Conservation (phyloP, 2,329 filamentous ascomycete genomes). For the Claviceps fusiformis region DNA sequence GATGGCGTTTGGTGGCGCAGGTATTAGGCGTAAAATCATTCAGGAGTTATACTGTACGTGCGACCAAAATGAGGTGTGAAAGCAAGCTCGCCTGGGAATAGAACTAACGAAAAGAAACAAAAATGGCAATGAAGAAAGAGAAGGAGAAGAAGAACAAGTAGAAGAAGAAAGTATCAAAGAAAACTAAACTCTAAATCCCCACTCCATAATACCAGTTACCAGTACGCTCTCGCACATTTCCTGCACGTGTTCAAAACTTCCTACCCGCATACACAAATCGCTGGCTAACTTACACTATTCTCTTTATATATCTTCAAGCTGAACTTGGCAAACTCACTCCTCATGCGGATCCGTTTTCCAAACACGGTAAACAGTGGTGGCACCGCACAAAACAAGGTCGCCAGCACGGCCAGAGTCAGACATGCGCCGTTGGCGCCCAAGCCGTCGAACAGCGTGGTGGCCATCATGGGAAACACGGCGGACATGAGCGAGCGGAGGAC, state of each 20-base stretch:
- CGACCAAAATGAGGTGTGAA: no score
- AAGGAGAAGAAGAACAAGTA: neutral
- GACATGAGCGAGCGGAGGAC: neutral
- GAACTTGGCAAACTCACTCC: neutral
- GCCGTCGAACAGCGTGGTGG: neutral
- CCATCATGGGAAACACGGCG: neutral
- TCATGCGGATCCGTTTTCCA: neutral
- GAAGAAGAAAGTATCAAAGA: neutral
- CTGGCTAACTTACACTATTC: neutral
- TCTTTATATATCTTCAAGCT: neutral
- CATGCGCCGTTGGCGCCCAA: neutral
- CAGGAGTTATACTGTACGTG: no score
- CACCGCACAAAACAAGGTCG: neutral
- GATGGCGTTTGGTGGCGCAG: no score
- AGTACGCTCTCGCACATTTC: no score
- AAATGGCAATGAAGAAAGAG: no score
- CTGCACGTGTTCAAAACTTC: no score
- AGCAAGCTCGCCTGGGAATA: no score
- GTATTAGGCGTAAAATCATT: no score
- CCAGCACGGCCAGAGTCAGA: neutral
- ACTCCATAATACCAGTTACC: no score
- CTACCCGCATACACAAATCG: no score
- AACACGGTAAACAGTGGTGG: neutral
- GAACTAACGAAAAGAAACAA: no score
- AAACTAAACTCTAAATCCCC: neutral